phyloP scores from a whole-genome alignment of 345 rosid species.

The Arabis alpina region DNA sequence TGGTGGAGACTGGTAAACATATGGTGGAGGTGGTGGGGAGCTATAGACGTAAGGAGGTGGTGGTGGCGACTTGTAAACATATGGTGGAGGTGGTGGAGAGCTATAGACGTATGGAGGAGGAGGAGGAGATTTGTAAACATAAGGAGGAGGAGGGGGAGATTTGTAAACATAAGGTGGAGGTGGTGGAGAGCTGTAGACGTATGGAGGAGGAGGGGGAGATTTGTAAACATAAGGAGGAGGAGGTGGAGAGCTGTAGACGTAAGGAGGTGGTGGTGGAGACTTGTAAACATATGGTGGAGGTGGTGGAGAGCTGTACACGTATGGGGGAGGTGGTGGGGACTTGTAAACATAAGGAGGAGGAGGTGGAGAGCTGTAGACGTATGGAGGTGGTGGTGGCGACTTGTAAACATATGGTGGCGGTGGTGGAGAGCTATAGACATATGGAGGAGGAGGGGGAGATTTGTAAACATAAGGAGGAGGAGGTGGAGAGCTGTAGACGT shows the following conservation, averaged over 20 bases:
- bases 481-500: background rate
- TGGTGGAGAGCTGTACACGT: background rate
- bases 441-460: background rate
- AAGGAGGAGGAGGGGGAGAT: background rate
- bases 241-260: background rate
- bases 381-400: no score
- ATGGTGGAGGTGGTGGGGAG: no score
- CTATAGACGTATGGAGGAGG: background rate
- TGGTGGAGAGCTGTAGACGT: no score
- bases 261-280: background rate
- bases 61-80: background rate
- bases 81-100: background rate
- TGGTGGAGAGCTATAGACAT: background rate
- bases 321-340: no score
- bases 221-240: background rate
- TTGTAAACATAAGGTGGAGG: no score
- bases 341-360: no score
- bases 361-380: background rate
- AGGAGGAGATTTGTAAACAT: background rate
- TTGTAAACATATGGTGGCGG: no score
- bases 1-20: background rate
- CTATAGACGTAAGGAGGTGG: slow-evolving; percentile 1
- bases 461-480: background rate
- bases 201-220: background rate
- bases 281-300: background rate